A percentile compares a stretch with the other conserved stretches of the same genome.
phyloP scores from a whole-genome alignment of 1,284 basidiomycete genomes.

The Marasmius fiardii region DNA sequence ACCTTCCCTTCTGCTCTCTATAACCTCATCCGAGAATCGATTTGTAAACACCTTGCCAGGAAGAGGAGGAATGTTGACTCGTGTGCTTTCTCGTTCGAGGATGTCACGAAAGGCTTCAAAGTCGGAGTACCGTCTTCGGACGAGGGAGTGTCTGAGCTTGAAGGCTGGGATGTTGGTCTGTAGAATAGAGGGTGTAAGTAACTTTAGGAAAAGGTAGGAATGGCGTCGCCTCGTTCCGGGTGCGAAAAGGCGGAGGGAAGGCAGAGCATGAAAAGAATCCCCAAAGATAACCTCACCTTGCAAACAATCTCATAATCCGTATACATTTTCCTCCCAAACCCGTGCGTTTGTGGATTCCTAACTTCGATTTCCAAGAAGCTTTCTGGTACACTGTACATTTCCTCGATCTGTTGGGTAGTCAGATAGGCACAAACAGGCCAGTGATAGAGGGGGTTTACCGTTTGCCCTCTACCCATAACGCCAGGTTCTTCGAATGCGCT shows the following conservation, averaged over 20 bases:
- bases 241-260: too few species aligned
- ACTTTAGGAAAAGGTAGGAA: not conserved
- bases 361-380: slow-evolving; percentile 99
- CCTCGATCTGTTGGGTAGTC: slow-evolving; percentile 72
- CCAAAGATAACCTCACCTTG: too few species aligned
- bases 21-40: slow-evolving; percentile 97
- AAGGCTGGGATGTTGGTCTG: slow-evolving; percentile 99
- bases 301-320: slow-evolving; percentile 99
- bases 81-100: slow-evolving; percentile 93
- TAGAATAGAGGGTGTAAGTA: not conserved
- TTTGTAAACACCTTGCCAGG: slow-evolving; percentile 97
- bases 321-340: slow-evolving; percentile 97
- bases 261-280: too few species aligned
- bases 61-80: slow-evolving; percentile 96
- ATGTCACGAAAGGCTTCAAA: slow-evolving; percentile 99
- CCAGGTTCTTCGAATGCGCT: slow-evolving; percentile 73
- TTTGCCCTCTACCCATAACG: slow-evolving; percentile 72
- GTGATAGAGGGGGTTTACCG: slow-evolving; percentile 47
- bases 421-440: not conserved
- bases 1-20: slow-evolving; percentile 89
- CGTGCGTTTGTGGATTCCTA: slow-evolving; percentile 94
- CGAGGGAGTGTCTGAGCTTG: slow-evolving; percentile 92
- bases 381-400: slow-evolving; percentile 97
- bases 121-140: slow-evolving; percentile 95
- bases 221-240: not conserved